A percentile compares a stretch with the other conserved stretches of the same genome.
These are phyloP conservation scores for Penicillium sp. DNA, from an alignment of 2,329 filamentous ascomycete genomes.

Conservation along the genomic window DNA sequence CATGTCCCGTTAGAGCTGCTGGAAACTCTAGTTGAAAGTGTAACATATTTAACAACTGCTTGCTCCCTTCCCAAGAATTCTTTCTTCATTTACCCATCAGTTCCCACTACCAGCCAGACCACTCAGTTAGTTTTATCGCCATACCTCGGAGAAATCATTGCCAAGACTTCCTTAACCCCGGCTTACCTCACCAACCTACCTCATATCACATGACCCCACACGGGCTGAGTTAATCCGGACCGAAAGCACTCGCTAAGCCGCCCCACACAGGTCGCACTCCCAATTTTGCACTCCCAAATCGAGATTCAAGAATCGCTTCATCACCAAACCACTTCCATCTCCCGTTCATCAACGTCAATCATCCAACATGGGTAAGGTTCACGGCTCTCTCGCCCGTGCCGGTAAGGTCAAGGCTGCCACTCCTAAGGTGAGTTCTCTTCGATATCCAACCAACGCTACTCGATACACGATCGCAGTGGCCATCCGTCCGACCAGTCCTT, in stretches of 20 bases:
- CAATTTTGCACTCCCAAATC: conserved; percentile 28
- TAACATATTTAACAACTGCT: neutral
- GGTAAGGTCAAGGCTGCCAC: conserved; percentile 94
- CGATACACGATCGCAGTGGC: conserved; percentile 9
- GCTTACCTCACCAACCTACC: conserved; percentile 2
- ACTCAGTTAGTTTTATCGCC: neutral
- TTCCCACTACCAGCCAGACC: neutral
- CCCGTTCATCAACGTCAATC: conserved; percentile 26
- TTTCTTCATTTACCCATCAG: neutral
- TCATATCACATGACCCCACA: conserved; percentile 6
- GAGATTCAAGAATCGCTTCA: conserved; percentile 23
- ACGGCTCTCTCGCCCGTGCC: conserved; percentile 91
- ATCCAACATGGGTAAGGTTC: conserved; percentile 77
- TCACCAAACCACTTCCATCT: conserved; percentile 25
- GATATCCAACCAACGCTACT: conserved; percentile 12
- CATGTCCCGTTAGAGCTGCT: neutral
- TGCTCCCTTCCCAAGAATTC: neutral
- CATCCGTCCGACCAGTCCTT: conserved; percentile 7
- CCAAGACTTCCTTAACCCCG: conserved; percentile 4
- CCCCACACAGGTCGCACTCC: conserved; percentile 28
- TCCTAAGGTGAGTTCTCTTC: conserved; percentile 35
- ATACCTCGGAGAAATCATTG: conserved; percentile 2
- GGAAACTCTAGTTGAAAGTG: neutral
- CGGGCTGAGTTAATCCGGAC: conserved; percentile 16
- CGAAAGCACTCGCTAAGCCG: conserved; percentile 26